These are phyloP conservation scores for Spathaspora sp. DNA, from an alignment of 805 yeast genomes.

Conservation along the genomic window DNA sequence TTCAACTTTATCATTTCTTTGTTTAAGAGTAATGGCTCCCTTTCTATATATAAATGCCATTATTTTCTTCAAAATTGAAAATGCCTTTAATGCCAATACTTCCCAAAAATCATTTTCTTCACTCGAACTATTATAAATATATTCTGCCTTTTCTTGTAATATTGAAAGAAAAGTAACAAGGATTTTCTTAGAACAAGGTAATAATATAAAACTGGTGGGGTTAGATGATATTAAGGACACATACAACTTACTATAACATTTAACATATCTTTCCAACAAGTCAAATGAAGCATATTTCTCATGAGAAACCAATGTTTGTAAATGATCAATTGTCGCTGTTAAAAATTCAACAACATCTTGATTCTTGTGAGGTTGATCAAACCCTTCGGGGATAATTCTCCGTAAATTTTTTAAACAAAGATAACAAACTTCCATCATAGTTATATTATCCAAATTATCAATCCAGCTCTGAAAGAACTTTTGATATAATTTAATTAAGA, in stretches of 20 bases:
- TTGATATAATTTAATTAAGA: slow-evolving; percentile 57
- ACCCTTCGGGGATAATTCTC: slow-evolving; percentile 73
- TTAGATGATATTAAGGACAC: slow-evolving; percentile 53
- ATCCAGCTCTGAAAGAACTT: slow-evolving; percentile 65
- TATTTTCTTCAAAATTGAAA: slow-evolving; percentile 61
- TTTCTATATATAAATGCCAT: slow-evolving; percentile 59
- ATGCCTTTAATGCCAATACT: slow-evolving; percentile 60
- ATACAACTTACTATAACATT: slow-evolving; percentile 73
- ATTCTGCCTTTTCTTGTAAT: slow-evolving; percentile 61
- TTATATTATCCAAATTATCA: slow-evolving; percentile 37
- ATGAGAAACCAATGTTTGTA: slow-evolving; percentile 53
- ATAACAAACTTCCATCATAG: slow-evolving; percentile 72
- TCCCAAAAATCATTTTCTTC: slow-evolving; percentile 72
- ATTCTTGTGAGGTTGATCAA: slow-evolving; percentile 63
- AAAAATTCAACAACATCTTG: slow-evolving; percentile 59
- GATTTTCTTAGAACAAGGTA: slow-evolving; percentile 61
- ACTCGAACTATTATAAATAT: slow-evolving; percentile 50
- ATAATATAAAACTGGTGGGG: slow-evolving; percentile 66
- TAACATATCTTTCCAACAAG: slow-evolving; percentile 64
- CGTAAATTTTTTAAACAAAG: slow-evolving; percentile 70
- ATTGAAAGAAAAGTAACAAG: slow-evolving; percentile 58
- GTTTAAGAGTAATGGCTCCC: slow-evolving; percentile 64
- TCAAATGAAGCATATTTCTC: slow-evolving; percentile 42
- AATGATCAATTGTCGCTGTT: slow-evolving; percentile 51
- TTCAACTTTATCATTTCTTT: slow-evolving; percentile 63